Conservation (phyloP, 2,329 filamentous ascomycete species). For the Phoma herbarum region DNA sequence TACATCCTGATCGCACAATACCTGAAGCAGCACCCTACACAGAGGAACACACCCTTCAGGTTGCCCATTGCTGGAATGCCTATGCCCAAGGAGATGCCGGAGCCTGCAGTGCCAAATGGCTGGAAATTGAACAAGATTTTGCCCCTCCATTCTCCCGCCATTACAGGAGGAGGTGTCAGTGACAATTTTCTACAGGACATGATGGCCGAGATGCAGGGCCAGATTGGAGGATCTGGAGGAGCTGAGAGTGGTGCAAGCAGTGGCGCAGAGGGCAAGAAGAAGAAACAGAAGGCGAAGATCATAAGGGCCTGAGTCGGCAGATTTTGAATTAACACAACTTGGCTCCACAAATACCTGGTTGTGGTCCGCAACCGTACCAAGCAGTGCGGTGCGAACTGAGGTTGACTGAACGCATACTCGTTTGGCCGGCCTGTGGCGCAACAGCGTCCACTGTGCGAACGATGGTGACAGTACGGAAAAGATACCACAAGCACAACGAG, state of each 20-base stretch:
- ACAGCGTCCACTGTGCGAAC: not conserved
- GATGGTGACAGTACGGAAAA: not conserved
- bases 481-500: conserved; percentile 7
- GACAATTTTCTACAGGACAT: conserved; percentile 97
- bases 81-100: conserved; percentile 71
- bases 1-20: conserved; percentile 82
- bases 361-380: not conserved
- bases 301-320: conserved; percentile 21
- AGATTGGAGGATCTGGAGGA: conserved; percentile 35
- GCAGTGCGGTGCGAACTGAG: not conserved
- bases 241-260: conserved; percentile 33
- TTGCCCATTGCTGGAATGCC: conserved; percentile 78
- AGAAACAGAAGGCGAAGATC: conserved; percentile 53
- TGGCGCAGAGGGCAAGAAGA: conserved; percentile 42
- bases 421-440: not conserved
- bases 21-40: conserved; percentile 80
- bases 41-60: conserved; percentile 73
- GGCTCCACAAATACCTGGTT: not conserved
- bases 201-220: conserved; percentile 86
- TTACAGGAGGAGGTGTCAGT: conserved; percentile 91
- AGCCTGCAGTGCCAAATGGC: conserved; percentile 74
- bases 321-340: not conserved
- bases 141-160: conserved; percentile 85
- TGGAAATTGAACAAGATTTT: conserved; percentile 90
- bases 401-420: not conserved